Base-by-base conservation (phyloP, 2,329 filamentous ascomycete species). In the Fusarium graminum region DNA sequence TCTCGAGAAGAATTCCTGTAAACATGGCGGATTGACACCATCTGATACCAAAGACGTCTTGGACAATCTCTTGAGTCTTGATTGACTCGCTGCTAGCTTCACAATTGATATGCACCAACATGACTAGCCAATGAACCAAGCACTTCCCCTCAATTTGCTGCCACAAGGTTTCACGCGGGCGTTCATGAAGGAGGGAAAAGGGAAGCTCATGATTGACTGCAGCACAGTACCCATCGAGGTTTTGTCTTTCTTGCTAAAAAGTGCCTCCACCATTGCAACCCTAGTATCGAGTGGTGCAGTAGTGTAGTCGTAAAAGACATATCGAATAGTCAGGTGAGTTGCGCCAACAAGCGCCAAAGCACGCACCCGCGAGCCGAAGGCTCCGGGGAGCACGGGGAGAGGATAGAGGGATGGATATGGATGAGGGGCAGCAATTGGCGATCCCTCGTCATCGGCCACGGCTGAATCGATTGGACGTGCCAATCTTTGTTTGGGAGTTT, bases 111-210 rank as follows among this genome's bases (percentile, higher is more conserved):
- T 36, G 34, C 34, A n/a, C 34, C 34, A 36, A 36, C 52, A 30
- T 40, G 41, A 50, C 32, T 19, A 45, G 30, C 65, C 66, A 68
- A 69, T 68, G 52, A 63, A 52, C 52, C 43, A 17, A 42, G 52
- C 52, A 64, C 43, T 69, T 69, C 60, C 65, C 69, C 68, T 72
- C 70, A 68, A 54, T 69, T 63, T 19, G 40, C 51, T 55, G 40
- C 49, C 70, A 71, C 69, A 73, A 73, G 67, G 71, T 73, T 73
- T 72, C 67, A 68, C 62, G 42, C 54, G 67, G 59, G 59, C 44
- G 59, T 44, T 62, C 30, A 42, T 50, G 17, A 32, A 34, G 38
- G 44, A 43, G 59, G 50, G 47, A 39, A 40, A 29, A n/a, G 16
- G 40, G 40, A 19, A 52, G 41, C 47, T 55, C 52, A 54, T 52